Evolutionary conservation across 345 rosid species (phyloP).

Genomic region (Raphanus raphanistrum): DNA sequence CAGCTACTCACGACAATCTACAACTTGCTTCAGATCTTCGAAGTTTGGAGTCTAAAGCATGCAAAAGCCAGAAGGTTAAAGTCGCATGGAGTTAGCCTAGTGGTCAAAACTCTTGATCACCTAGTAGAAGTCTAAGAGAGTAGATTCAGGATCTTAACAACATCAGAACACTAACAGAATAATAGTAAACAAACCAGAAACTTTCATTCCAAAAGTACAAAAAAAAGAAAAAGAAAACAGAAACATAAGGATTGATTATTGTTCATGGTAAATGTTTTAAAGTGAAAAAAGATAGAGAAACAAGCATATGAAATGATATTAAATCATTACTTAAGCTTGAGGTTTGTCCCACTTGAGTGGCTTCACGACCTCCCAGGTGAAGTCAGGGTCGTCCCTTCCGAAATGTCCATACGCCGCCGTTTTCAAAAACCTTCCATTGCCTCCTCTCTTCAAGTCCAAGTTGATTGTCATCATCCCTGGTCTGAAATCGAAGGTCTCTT

Average conservation of each 20-base stretch:
- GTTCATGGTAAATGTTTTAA: constrained; percentile 16
- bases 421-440: constrained; percentile 44
- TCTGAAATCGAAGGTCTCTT: constrained; percentile 44
- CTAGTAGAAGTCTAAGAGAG: background rate
- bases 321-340: constrained; percentile 28
- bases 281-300: background rate
- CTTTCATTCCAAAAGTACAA: constrained; percentile 24
- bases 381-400: constrained; percentile 48
- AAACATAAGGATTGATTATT: constrained; percentile 28
- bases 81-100: background rate
- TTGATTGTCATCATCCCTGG: constrained; percentile 46
- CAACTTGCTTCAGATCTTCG: background rate
- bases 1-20: background rate
- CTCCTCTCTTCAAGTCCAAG: constrained; percentile 48
- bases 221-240: background rate
- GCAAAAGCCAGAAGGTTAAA: background rate
- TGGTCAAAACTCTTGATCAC: background rate
- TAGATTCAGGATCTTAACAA: background rate
- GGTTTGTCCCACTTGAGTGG: constrained; percentile 47
- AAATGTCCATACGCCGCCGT: constrained; percentile 48
- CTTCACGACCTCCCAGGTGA: constrained; percentile 49
- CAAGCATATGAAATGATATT: background rate
- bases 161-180: background rate
- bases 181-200: constrained; percentile 14
- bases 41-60: background rate